Evolutionary conservation across 768 basidiomycete genomes (phyloP), one percentile per base, ranked within the genome.

Genomic region (Xerocomellus chrysenteron): DNA sequence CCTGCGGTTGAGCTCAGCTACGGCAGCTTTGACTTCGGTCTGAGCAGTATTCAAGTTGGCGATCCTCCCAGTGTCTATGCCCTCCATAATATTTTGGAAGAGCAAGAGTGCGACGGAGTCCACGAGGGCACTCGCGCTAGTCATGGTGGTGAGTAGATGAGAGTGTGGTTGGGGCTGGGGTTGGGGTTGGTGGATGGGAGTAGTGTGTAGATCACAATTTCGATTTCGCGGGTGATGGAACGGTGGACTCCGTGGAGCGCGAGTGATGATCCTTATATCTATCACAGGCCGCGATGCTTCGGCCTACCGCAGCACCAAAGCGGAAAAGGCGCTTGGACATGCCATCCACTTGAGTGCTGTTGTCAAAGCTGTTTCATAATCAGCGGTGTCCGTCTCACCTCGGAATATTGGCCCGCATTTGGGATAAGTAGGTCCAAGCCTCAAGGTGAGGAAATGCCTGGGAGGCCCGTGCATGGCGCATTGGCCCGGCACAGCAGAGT

Each of bases 241-340:
- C 1, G 14, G 48, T 50, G 51, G 47, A 21, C 28, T 24, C 9
- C 61, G 57, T 62, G 57, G 52, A 41, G 6, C 41, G 8, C 24
- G 17, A 2, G 16, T 16, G 48, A 13, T 13, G 48, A 8, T 41
- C 21, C 41, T 63, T 67, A 53, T 68, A 63, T 42, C 35, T 45
- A 57, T 43, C 33, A 17, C 13, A 35, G 4, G 32, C 52, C 19
- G 26, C 28, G 39, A 56, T 37, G 39, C 42, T 55, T 57, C 44
- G 52, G 42, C 42, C 55, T 4, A 56, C 48, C 33, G 43, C 36
- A 37, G 48, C 50, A 32, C 42, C 63, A 67, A 67, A 67, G 58
- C 58, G 47, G 48, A 47, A 30, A 48, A 12, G 50, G 43, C 46
- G 65, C 58, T 63, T 58, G 63, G 54, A 49, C 55, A 36, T 47